phyloP scores from a whole-genome alignment of 768 basidiomycete species.

The Suillus brevipes region DNA sequence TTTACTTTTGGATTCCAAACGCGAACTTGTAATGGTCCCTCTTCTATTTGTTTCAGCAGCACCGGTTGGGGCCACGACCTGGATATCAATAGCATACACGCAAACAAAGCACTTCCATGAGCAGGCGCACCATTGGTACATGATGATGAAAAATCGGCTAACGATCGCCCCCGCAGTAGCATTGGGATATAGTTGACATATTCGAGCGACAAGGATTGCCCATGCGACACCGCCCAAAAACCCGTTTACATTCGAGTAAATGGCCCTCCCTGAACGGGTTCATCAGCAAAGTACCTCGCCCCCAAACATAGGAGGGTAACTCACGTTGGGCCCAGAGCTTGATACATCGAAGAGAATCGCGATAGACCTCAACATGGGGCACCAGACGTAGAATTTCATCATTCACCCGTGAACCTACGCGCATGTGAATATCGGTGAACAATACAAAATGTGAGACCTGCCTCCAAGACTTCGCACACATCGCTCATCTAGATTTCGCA shows the following conservation, averaged over 20 bases:
- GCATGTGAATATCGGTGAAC: slow-evolving; percentile 8
- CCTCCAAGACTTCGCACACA: slow-evolving; percentile 95
- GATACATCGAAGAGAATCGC: slow-evolving; percentile 92
- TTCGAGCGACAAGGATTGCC: slow-evolving; percentile 98
- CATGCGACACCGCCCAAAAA: slow-evolving; percentile 98
- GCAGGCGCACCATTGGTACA: slow-evolving; percentile 87
- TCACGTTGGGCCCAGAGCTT: slow-evolving; percentile 96
- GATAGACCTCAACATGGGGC: slow-evolving; percentile 91
- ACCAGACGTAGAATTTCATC: slow-evolving; percentile 95
- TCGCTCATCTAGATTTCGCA: slow-evolving; percentile 91
- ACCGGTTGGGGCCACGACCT: slow-evolving; percentile 99
- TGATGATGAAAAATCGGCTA: slow-evolving; percentile 97
- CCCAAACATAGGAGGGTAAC: not conserved
- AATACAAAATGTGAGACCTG: slow-evolving; percentile 25
- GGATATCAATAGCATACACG: slow-evolving; percentile 12
- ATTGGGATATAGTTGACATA: slow-evolving; percentile 97
- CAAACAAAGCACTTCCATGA: not conserved
- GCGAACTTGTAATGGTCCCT: slow-evolving; percentile 87
- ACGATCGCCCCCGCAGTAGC: slow-evolving; percentile 94
- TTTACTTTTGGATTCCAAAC: slow-evolving; percentile 97
- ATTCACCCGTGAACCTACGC: slow-evolving; percentile 86
- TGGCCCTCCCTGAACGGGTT: slow-evolving; percentile 71
- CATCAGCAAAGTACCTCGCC: slow-evolving; percentile 9
- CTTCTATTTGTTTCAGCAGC: slow-evolving; percentile 94
- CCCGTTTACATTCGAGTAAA: slow-evolving; percentile 97